These are phyloP conservation scores for Hypholoma fasciculare DNA, from an alignment of 768 basidiomycete species.

Conservation along the genomic window DNA sequence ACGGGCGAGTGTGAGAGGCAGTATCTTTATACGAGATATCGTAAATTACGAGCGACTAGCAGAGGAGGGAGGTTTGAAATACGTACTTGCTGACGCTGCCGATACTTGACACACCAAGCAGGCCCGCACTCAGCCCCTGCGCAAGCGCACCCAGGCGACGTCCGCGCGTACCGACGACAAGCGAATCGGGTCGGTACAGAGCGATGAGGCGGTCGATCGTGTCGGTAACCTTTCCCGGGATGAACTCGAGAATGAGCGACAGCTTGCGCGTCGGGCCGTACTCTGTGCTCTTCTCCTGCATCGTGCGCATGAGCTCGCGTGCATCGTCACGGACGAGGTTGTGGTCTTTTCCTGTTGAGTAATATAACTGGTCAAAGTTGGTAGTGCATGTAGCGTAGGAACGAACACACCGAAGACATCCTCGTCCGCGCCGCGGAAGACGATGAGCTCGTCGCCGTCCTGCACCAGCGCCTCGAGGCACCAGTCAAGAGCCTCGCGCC, in stretches of 20 bases:
- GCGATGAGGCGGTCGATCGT: slow-evolving; percentile 92
- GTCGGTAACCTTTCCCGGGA: slow-evolving; percentile 87
- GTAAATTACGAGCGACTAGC: too few species aligned
- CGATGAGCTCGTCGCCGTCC: slow-evolving; percentile 91
- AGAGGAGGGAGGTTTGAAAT: slow-evolving; percentile 1
- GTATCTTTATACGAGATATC: slow-evolving; percentile 46
- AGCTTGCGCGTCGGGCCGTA: slow-evolving; percentile 80
- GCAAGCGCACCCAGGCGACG: slow-evolving; percentile 37
- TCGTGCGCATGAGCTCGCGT: slow-evolving; percentile 70
- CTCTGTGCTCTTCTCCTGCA: slow-evolving; percentile 82
- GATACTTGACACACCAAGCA: slow-evolving; percentile 35
- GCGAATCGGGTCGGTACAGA: slow-evolving; percentile 86
- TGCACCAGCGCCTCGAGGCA: slow-evolving; percentile 80
- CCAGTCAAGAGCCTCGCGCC: slow-evolving; percentile 90
- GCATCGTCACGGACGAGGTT: slow-evolving; percentile 83
- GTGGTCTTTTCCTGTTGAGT: slow-evolving; percentile 66
- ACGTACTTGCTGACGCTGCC: slow-evolving; percentile 53
- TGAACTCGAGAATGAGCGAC: slow-evolving; percentile 90
- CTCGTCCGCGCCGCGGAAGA: slow-evolving; percentile 87
- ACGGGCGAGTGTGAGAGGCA: slow-evolving; percentile 92
- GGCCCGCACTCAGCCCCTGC: slow-evolving; percentile 21
- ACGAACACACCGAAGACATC: slow-evolving; percentile 70
- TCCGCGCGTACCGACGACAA: slow-evolving; percentile 92
- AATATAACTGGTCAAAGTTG: not conserved
- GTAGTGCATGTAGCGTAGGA: not conserved